Evolutionary conservation across 257 asterid species (phyloP).

Genomic region (Gentiana straminea): DNA sequence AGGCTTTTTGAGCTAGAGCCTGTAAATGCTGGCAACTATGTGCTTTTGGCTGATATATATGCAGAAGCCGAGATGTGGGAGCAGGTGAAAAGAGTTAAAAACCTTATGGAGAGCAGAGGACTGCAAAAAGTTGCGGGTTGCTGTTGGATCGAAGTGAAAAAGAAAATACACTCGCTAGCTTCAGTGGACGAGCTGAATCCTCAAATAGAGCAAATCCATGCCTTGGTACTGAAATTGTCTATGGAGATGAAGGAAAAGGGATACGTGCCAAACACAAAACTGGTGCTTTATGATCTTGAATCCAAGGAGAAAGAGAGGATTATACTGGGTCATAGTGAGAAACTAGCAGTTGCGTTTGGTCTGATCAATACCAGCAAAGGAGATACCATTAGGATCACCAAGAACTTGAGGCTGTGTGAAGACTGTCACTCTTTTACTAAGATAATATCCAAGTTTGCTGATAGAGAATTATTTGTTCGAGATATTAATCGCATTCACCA

Average conservation of each 20-base stretch:
- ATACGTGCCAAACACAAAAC: slow-evolving; percentile 63
- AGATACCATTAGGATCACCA: slow-evolving; percentile 66
- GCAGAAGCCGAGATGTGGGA: slow-evolving; percentile 86
- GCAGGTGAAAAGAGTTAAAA: slow-evolving; percentile 59
- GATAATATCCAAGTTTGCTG: slow-evolving; percentile 48
- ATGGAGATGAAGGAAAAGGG: slow-evolving; percentile 72
- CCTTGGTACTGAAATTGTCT: slow-evolving; percentile 43
- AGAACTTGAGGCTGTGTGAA: slow-evolving; percentile 81
- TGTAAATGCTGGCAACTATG: slow-evolving; percentile 78
- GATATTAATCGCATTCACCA: slow-evolving; percentile 72
- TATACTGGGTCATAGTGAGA: slow-evolving; percentile 81
- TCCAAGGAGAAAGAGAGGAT: slow-evolving; percentile 56
- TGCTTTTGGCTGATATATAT: slow-evolving; percentile 73
- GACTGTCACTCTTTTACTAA: slow-evolving; percentile 83
- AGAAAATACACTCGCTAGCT: slow-evolving; percentile 37
- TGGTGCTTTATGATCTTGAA: slow-evolving; percentile 63
- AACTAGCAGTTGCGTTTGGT: slow-evolving; percentile 82
- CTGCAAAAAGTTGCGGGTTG: slow-evolving; percentile 77
- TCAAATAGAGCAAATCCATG: slow-evolving; percentile 63
- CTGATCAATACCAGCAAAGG: slow-evolving; percentile 62
- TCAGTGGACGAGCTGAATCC: slow-evolving; percentile 74
- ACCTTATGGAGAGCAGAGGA: slow-evolving; percentile 56
- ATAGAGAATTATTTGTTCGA: slow-evolving; percentile 60
- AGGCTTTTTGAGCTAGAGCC: slow-evolving; percentile 82
- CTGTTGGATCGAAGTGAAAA: slow-evolving; percentile 71